Percentiles rank a stretch among this genome's conserved stretches.
Evolutionary conservation across 192 early-diverging fungal genomes (phyloP).

Genomic region (Ambispora gerdemannii): DNA sequence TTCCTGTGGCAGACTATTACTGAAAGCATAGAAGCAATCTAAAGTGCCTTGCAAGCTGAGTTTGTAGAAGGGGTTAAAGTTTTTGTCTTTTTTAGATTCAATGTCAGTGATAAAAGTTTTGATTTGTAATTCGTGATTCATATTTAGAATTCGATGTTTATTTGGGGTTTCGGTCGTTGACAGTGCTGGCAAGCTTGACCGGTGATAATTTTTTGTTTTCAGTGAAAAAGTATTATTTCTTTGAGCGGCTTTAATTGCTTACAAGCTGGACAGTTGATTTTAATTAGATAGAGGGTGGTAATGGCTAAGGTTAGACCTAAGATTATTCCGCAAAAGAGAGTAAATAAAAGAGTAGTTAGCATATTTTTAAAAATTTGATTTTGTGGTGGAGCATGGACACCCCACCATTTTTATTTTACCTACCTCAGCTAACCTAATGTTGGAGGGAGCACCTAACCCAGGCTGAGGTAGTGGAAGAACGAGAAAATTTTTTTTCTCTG

Average conservation of each 20-base stretch:
- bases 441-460: slow-evolving; percentile 9
- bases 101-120: slow-evolving; percentile 4
- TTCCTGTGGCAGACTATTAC: slow-evolving; percentile 3
- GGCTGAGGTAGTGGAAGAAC: not conserved
- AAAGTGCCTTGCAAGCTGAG: not conserved
- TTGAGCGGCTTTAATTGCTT: not conserved
- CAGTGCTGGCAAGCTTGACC: slow-evolving; percentile 5
- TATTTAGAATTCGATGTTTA: not conserved
- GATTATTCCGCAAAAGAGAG: slow-evolving; percentile 1
- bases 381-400: too few relatives aligned
- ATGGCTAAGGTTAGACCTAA: not conserved
- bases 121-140: slow-evolving; percentile 11
- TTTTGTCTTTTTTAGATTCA: slow-evolving; percentile 11
- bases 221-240: not conserved
- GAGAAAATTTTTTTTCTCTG: not conserved
- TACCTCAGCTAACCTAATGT: not conserved
- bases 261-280: slow-evolving; percentile 10
- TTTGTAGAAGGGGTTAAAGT: not conserved
- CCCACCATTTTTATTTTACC: too few relatives aligned
- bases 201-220: slow-evolving; percentile 2
- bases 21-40: slow-evolving; percentile 5
- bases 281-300: not conserved
- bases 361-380: not conserved
- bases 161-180: not conserved
- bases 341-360: not conserved